phyloP scores from a whole-genome alignment of 768 basidiomycete genomes.

The Nidularia pulvinata region DNA sequence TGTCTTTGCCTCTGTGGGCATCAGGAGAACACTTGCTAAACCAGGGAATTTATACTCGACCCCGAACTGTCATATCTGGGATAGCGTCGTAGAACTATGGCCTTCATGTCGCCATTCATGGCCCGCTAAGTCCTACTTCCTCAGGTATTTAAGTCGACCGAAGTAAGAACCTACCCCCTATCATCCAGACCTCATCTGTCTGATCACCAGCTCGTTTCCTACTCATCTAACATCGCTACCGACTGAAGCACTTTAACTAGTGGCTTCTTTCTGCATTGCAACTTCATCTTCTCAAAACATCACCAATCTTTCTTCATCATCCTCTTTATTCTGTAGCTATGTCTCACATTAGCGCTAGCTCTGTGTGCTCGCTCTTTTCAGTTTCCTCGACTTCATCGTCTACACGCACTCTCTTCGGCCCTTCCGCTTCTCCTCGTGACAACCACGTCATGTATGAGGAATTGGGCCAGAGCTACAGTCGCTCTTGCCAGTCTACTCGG shows the following conservation, averaged over 20 bases:
- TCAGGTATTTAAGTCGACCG: too few relatives aligned
- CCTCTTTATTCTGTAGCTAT: too few relatives aligned
- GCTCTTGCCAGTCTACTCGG: conserved; percentile 11
- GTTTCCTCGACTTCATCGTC: conserved; percentile 19
- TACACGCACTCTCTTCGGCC: conserved; percentile 3
- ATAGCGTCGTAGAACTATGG: too few relatives aligned
- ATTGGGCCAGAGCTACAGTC: conserved; percentile 28
- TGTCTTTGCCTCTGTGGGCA: conserved; percentile 3
- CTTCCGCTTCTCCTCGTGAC: conserved; percentile 17
- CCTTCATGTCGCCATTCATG: too few relatives aligned
- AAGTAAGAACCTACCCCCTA: neutral
- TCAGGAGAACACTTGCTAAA: conserved; percentile 4
- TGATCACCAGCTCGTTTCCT: conserved; percentile 14
- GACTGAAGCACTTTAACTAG: conserved; percentile 25
- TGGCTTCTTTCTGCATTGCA: conserved; percentile 7
- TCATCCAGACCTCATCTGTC: conserved; percentile 1
- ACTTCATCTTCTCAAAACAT: neutral
- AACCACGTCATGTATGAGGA: conserved; percentile 34
- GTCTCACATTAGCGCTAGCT: conserved; percentile 7
- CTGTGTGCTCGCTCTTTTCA: conserved; percentile 20
- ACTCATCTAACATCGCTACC: conserved; percentile 4
- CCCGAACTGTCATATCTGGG: neutral
- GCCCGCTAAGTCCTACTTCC: too few relatives aligned
- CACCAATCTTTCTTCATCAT: conserved; percentile 6
- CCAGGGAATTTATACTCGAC: neutral